Conservation (phyloP, 2,329 filamentous ascomycete species). For the Epichloe aotearoae region DNA sequence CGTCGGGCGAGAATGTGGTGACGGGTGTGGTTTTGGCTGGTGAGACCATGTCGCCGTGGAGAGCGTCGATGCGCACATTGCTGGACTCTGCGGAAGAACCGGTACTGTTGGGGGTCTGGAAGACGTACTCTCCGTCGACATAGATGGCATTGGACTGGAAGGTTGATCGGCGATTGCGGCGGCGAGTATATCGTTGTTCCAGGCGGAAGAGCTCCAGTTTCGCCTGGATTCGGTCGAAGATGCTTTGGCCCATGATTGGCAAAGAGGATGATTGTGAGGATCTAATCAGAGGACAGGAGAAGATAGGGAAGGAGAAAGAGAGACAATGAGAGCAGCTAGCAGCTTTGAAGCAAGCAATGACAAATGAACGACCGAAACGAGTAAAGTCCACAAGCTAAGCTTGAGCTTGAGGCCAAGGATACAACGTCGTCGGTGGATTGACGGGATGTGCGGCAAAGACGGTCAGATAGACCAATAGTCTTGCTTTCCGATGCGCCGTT, state of each 20-base stretch:
- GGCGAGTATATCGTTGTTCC: conserved; percentile 87
- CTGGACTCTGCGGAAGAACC: conserved; percentile 39
- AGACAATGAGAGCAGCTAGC: background rate
- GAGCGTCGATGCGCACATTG: conserved; percentile 22
- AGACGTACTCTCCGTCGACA: conserved; percentile 91
- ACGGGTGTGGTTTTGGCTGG: conserved; percentile 11
- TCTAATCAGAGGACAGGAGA: background rate
- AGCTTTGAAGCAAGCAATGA: background rate
- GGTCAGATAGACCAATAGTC: background rate
- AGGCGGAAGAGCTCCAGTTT: conserved; percentile 86
- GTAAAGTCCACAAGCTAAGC: background rate
- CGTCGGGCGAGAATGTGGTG: conserved; percentile 10
- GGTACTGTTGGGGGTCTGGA: conserved; percentile 49
- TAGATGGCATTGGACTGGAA: conserved; percentile 85
- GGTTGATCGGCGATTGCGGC: conserved; percentile 72
- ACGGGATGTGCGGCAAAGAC: background rate
- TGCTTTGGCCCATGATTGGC: conserved; percentile 32
- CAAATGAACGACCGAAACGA: background rate
- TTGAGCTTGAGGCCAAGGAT: background rate
- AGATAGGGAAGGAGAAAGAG: background rate
- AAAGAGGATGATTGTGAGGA: conserved; percentile 2
- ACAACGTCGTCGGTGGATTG: background rate
- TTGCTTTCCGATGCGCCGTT: background rate
- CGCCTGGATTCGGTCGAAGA: conserved; percentile 48
- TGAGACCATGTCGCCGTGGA: conserved; percentile 21